These are phyloP conservation scores for Amphibolis antarctica DNA, from an alignment of 106 monocot species.

Conservation along the genomic window DNA sequence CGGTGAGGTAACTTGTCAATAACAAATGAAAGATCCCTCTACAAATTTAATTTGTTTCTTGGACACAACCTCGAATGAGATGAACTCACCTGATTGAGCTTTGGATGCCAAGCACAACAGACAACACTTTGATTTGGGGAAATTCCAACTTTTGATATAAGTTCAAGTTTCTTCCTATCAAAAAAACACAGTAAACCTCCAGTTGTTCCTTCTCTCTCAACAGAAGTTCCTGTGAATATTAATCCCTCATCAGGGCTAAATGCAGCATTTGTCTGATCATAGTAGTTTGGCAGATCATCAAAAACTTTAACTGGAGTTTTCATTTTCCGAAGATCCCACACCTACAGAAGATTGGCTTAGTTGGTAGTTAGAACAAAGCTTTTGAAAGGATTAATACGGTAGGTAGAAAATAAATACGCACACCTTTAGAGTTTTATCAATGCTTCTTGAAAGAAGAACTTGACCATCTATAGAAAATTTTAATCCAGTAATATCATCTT, in stretches of 20 bases:
- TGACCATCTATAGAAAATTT: slow-evolving; percentile 74
- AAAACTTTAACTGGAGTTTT: slow-evolving; percentile 66
- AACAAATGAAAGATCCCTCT: background rate
- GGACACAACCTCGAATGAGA: background rate
- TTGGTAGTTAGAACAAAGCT: background rate
- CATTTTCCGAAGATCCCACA: slow-evolving; percentile 91
- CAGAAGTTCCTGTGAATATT: slow-evolving; percentile 84
- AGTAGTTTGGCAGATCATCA: slow-evolving; percentile 73
- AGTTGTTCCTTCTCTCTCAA: slow-evolving; percentile 60
- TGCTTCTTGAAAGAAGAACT: slow-evolving; percentile 88
- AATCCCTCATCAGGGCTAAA: slow-evolving; percentile 96
- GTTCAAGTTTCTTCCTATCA: slow-evolving; percentile 83
- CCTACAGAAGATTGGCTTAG: slow-evolving; percentile 21
- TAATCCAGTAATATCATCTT: slow-evolving; percentile 88
- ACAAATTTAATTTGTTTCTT: background rate
- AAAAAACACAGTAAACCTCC: slow-evolving; percentile 84
- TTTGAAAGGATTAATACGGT: background rate
- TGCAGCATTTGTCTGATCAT: slow-evolving; percentile 86
- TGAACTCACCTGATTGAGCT: slow-evolving; percentile 55
- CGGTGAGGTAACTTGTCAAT: too few relatives aligned
- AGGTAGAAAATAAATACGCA: background rate
- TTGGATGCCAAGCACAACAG: slow-evolving; percentile 88
- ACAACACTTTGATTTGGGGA: slow-evolving; percentile 71
- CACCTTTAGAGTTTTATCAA: slow-evolving; percentile 86
- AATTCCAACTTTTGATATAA: slow-evolving; percentile 71